Percentiles rank a stretch among this genome's conserved stretches.
phyloP scores from a whole-genome alignment of 2,329 filamentous ascomycete genomes.

The Scytalidium sp. region DNA sequence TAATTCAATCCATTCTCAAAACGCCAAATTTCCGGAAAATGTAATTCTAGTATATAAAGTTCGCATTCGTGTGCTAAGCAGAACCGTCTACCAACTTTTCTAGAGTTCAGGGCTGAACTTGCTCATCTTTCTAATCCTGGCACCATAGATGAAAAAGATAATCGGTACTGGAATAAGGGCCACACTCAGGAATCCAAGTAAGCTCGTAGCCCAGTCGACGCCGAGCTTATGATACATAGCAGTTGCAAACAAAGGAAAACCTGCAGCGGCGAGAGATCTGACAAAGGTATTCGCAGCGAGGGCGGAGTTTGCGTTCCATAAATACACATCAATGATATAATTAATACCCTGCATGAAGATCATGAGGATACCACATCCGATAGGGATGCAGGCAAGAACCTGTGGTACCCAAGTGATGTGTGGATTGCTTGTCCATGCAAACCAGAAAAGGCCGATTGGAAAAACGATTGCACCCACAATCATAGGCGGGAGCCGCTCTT shows the following conservation, averaged over 20 bases:
- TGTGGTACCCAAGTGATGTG: slow-evolving; percentile 37
- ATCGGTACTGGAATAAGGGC: slow-evolving; percentile 34
- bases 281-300: slow-evolving; percentile 17
- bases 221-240: slow-evolving; percentile 36
- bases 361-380: slow-evolving; percentile 40
- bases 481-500: slow-evolving; percentile 44
- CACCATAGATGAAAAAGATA: slow-evolving; percentile 31
- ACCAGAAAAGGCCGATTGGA: slow-evolving; percentile 47
- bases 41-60: no score
- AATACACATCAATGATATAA: slow-evolving; percentile 43
- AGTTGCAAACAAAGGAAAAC: slow-evolving; percentile 31
- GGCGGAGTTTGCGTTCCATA: slow-evolving; percentile 23
- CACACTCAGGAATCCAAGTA: slow-evolving; percentile 34
- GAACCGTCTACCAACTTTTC: neutral
- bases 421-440: slow-evolving; percentile 43
- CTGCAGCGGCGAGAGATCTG: slow-evolving; percentile 11
- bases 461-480: slow-evolving; percentile 41
- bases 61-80: no score
- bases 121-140: slow-evolving; percentile 27
- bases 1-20: no score
- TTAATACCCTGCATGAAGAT: slow-evolving; percentile 42
- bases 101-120: slow-evolving; percentile 13
- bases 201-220: slow-evolving; percentile 36
- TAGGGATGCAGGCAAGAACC: slow-evolving; percentile 36
- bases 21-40: no score